Evolutionary conservation across 2,329 filamentous ascomycete species (phyloP).

Genomic region (Stromatinia cepivora): DNA sequence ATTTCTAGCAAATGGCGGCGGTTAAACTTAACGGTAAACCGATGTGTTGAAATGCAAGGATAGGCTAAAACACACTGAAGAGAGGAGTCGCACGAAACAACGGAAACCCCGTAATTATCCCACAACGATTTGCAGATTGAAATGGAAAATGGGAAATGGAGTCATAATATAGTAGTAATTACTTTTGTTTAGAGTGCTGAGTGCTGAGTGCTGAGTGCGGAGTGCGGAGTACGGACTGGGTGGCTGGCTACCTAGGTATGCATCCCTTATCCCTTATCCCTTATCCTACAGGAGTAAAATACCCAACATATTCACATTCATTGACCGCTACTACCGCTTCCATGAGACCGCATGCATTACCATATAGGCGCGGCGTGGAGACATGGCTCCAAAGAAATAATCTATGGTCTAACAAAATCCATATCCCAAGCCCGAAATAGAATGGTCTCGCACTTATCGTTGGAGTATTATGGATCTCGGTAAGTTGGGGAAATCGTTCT

Average conservation of each 20-base stretch:
- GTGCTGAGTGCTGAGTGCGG: too few relatives aligned
- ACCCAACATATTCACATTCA: not conserved
- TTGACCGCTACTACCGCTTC: not conserved
- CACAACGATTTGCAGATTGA: too few relatives aligned
- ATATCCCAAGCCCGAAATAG: slow-evolving; percentile 4
- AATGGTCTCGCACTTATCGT: slow-evolving; percentile 14
- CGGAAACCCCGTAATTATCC: too few relatives aligned
- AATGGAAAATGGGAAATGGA: too few relatives aligned
- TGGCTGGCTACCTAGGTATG: too few relatives aligned
- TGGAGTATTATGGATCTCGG: not conserved
- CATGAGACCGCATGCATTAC: not conserved
- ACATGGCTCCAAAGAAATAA: not conserved
- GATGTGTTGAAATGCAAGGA: slow-evolving; percentile 3
- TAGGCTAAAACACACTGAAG: not conserved
- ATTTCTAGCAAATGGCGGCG: slow-evolving; percentile 1
- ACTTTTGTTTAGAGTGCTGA: too few relatives aligned
- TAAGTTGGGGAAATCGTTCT: slow-evolving; percentile 8
- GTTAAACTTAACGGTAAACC: not conserved
- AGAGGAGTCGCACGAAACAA: too few relatives aligned
- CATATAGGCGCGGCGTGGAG: slow-evolving; percentile 4
- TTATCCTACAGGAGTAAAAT: too few relatives aligned
- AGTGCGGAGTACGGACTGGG: too few relatives aligned
- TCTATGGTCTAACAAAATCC: not conserved
- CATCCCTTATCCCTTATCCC: too few relatives aligned
- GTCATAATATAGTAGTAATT: too few relatives aligned